Evolutionary conservation across 2,329 filamentous ascomycete genomes (phyloP), one percentile per base, ranked within the genome.

Genomic region (Neofusicoccum sp.): DNA sequence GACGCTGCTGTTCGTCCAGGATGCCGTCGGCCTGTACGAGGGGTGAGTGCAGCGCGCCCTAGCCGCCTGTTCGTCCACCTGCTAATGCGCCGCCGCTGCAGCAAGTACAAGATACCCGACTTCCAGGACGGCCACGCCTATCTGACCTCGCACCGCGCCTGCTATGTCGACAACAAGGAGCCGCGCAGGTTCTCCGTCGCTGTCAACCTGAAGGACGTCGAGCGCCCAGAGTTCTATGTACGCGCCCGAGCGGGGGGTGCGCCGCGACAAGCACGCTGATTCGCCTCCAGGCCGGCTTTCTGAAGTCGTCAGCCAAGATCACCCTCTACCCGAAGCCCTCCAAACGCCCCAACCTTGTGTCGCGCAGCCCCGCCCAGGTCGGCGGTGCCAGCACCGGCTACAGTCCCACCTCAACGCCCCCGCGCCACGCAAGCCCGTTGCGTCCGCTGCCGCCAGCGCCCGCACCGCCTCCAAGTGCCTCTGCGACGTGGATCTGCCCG

Each of bases 51-150:
- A 36, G 61, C 52, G 47, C 50, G 34, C 39, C 28, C 9, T 43
- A 58, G 61, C 52, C 29, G 44, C 33, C 12, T 28, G 34, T 14
- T 44, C 52, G 29, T 47, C 54, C 48, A 67, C 64, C 48, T 56
- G 31, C 48, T 66, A 41, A 56, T 65, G 48, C 60, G 64, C 39
- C 36, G 45, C 33, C 31, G 45, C 59, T 64, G 41, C 70, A 97
- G 93, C 70, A 98, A 97, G 81, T 95, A 89, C 81, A 99, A 99
- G 81, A 89, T 99, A 61, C 90, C 92, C 39, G 88, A 93, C 73
- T 92, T 96, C 68, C 95, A 99, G 76, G 92, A 97, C 80, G 95
- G 95, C 58, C 93, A 97, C 80, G 92, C 95, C 62, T 99, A 99
- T 76, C 78, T 99, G 77, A 99, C 95, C 16, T 97, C 95, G 7